Base-by-base conservation (phyloP, 257 asterid species). In the Cynanchum wilfordii region DNA sequence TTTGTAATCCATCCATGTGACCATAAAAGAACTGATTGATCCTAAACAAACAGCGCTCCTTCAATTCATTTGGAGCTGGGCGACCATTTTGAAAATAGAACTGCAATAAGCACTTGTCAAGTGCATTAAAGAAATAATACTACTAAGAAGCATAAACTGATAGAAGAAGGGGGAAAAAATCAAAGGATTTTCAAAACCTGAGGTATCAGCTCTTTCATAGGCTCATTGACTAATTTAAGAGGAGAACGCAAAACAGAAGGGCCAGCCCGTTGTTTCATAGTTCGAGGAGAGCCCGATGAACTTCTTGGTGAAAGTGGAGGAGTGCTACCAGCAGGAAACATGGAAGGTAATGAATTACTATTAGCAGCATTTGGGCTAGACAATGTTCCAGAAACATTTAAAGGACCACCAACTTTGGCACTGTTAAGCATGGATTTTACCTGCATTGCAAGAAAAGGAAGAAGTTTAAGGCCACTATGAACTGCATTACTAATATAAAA, bases 241-340 rank as follows among this genome's bases (percentile, higher is more conserved):
- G 98, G 94, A 70, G 98, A 95, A 65, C 95, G 86, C 70, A 95
- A 84, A 76, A 87, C 83, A 74, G 98, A 90, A 29, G 90, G 97
- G 59, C 92, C 97, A 51, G 90, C 85, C 87, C 97, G 87, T 36
- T 87, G 99, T 86, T 90, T 95, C 82, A 79, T 75, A 70, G 84
- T 81, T 80, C 99, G 89, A 81, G 99, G 99, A 50, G 99, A 95
- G 68, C 98, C 98, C 45, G 96, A 80, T 44, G 98, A 95, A 76
- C 97, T 92, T 84, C 99, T 92, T 20, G 99, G 99, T 62, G 99
- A 95, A 83, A 92, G 99, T 71, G 99, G 99, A 13, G 99, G 99
- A 12, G 99, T 89, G 83, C 99, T 95, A 56, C 99, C 97, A 70
- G 97, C 96, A 71, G 98, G 92, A 81, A 95, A 95, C 96, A 92